phyloP scores from a whole-genome alignment of 441 rosid genomes.

The Populus hybrid region DNA sequence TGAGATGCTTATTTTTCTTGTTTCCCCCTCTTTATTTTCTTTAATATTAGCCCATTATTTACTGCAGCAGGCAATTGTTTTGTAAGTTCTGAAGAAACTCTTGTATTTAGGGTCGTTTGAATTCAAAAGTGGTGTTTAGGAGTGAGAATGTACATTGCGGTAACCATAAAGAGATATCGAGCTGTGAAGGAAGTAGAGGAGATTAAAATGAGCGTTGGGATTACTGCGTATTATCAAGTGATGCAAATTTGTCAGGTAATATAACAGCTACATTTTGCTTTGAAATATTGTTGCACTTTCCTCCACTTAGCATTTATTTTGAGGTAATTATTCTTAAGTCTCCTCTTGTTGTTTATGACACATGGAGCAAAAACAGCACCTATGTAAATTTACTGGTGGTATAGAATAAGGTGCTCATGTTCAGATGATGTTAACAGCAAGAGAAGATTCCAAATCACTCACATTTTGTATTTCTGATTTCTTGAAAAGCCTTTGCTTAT shows the following conservation, averaged over 20 bases:
- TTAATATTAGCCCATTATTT: background rate
- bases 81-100: constrained; percentile 18
- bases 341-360: background rate
- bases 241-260: constrained; percentile 90
- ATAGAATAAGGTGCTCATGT: background rate
- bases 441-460: background rate
- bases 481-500: background rate
- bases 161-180: constrained; percentile 66
- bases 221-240: constrained; percentile 62
- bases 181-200: constrained; percentile 71
- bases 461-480: background rate
- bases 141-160: constrained; percentile 79
- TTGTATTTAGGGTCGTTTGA: constrained; percentile 16
- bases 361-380: background rate
- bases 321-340: background rate
- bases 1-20: background rate
- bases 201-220: constrained; percentile 73
- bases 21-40: background rate
- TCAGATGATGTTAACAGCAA: background rate
- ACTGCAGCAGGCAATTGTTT: constrained; percentile 34
- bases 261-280: background rate
- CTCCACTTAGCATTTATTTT: background rate
- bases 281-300: background rate
- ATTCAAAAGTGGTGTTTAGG: constrained; percentile 35
- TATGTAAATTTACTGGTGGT: no score